These are phyloP conservation scores for Hibiscus mutabilis DNA, from an alignment of 345 rosid species.

Conservation along the genomic window DNA sequence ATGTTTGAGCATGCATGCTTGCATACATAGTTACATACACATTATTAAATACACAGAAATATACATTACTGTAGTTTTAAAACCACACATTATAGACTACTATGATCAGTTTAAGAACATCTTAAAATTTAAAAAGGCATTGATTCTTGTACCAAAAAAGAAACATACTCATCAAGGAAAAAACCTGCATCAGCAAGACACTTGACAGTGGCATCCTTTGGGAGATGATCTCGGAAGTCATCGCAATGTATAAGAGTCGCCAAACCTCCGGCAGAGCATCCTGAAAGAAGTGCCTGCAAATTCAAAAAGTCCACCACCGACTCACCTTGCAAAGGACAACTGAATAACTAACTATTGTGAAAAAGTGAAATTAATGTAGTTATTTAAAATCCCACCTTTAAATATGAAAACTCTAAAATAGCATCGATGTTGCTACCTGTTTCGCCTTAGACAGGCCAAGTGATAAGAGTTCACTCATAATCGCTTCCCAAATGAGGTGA, in stretches of 20 bases:
- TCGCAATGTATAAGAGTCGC: conserved; percentile 88
- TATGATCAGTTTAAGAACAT: background rate
- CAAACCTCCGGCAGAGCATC: conserved; percentile 98
- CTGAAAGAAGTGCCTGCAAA: conserved; percentile 78
- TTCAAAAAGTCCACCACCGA: conserved; percentile 1
- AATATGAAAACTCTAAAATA: conserved; percentile 1
- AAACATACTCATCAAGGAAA: conserved; percentile 14
- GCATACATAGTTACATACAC: background rate
- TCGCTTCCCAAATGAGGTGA: conserved; percentile 87
- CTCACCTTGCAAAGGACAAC: background rate
- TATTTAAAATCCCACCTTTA: background rate
- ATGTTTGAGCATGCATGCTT: background rate
- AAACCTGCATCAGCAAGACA: conserved; percentile 71
- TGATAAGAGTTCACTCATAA: conserved; percentile 64
- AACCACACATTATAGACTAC: background rate
- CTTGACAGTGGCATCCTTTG: conserved; percentile 63
- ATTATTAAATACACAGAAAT: background rate
- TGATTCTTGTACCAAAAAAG: background rate
- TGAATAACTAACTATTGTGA: background rate
- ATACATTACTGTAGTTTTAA: background rate
- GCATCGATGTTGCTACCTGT: conserved; percentile 35
- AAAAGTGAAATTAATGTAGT: background rate
- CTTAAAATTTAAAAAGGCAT: background rate
- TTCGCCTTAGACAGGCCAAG: conserved; percentile 68
- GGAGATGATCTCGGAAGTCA: conserved; percentile 54